Percentiles rank a stretch among this genome's conserved stretches.
phyloP scores from a whole-genome alignment of 2,329 filamentous ascomycete genomes.

The Curvularia eragrostidis region DNA sequence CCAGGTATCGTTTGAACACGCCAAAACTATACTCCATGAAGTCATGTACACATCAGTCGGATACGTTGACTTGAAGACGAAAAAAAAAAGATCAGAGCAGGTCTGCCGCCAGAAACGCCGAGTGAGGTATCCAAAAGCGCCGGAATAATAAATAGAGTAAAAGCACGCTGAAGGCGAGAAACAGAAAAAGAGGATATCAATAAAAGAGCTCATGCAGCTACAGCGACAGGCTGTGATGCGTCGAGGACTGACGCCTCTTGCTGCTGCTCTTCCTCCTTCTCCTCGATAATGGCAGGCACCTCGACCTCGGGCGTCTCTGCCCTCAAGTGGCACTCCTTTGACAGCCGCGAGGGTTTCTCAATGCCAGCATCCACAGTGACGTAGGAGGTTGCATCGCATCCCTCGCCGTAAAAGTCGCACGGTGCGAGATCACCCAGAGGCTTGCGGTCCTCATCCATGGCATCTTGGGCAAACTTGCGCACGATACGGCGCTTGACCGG shows the following conservation, averaged over 20 bases:
- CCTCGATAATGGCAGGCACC: not conserved
- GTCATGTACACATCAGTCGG: not conserved
- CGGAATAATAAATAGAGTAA: not conserved
- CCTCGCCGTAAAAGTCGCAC: slow-evolving; percentile 50
- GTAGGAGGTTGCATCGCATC: slow-evolving; percentile 43
- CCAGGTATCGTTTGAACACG: not conserved
- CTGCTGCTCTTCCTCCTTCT: not conserved
- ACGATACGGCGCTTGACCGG: slow-evolving; percentile 40
- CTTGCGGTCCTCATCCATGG: slow-evolving; percentile 51
- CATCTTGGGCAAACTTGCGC: slow-evolving; percentile 42
- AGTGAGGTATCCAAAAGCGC: slow-evolving; percentile 2
- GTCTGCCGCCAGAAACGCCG: not conserved
- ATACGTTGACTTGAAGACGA: not conserved
- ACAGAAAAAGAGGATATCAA: slow-evolving; percentile 1
- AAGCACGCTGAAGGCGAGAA: not conserved
- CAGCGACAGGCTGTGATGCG: not conserved
- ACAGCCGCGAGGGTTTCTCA: slow-evolving; percentile 46
- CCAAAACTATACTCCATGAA: not conserved
- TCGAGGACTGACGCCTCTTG: not conserved
- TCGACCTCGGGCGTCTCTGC: slow-evolving; percentile 12
- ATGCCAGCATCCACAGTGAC: slow-evolving; percentile 47
- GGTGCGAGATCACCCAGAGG: slow-evolving; percentile 47
- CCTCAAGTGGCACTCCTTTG: slow-evolving; percentile 43
- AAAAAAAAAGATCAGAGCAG: not conserved
- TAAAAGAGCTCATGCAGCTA: not conserved